Conservation (phyloP, 805 yeast genomes). For the Clavispora fructus region DNA sequence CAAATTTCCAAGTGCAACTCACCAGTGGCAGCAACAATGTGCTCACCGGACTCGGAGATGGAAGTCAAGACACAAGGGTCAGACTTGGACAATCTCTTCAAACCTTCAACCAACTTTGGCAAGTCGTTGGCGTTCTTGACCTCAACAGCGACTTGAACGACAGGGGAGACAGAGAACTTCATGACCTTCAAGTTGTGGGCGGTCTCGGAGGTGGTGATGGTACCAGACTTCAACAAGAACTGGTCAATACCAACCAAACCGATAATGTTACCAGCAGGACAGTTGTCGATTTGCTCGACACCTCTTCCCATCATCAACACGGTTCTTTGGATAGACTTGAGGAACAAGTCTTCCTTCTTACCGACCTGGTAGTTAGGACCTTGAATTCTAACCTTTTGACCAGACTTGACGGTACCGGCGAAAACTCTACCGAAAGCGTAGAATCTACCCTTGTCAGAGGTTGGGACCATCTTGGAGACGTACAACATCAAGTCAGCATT, state of each 20-base stretch:
- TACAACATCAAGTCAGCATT: slow-evolving; percentile 96
- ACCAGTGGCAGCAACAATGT: slow-evolving; percentile 99
- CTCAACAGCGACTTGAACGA: slow-evolving; percentile 99
- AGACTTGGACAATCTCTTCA: slow-evolving; percentile 98
- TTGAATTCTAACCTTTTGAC: slow-evolving; percentile 99
- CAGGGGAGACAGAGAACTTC: slow-evolving; percentile 99
- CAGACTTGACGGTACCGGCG: slow-evolving; percentile 98
- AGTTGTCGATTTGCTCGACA: slow-evolving; percentile 97
- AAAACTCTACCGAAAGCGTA: slow-evolving; percentile 99
- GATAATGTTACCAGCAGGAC: slow-evolving; percentile 99
- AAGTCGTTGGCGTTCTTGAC: slow-evolving; percentile 99
- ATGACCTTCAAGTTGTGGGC: slow-evolving; percentile 99
- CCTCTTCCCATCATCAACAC: slow-evolving; percentile 99
- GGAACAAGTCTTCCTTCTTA: slow-evolving; percentile 94
- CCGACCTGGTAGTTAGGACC: slow-evolving; percentile 99
- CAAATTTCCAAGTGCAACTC: slow-evolving; percentile 99
- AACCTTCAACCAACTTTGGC: slow-evolving; percentile 99
- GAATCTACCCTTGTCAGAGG: slow-evolving; percentile 99
- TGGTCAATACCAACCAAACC: slow-evolving; percentile 99
- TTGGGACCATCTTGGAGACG: slow-evolving; percentile 99
- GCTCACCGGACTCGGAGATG: slow-evolving; percentile 97
- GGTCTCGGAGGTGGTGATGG: slow-evolving; percentile 92
- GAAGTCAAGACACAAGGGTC: slow-evolving; percentile 94
- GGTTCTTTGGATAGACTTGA: slow-evolving; percentile 97
- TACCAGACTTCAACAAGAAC: slow-evolving; percentile 99